Conservation (phyloP, 257 asterid species). For the Apocynum venetum region DNA sequence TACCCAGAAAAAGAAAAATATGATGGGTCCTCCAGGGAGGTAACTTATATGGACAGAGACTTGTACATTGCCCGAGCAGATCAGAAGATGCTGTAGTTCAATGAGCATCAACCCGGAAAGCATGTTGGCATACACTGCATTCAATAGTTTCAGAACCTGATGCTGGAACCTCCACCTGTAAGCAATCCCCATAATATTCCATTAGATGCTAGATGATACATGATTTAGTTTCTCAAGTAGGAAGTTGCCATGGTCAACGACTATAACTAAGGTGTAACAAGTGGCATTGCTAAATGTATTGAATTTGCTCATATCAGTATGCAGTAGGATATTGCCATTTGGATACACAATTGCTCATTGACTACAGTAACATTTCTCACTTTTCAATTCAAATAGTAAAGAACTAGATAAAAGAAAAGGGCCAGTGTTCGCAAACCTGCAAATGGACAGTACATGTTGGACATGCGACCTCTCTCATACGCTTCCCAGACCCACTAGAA, state of each 20-base stretch:
- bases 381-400: not conserved
- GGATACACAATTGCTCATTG: constrained; percentile 5
- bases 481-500: constrained; percentile 35
- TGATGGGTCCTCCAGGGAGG: not conserved
- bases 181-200: not conserved
- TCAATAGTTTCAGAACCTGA: constrained; percentile 76
- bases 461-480: constrained; percentile 81
- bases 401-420: not conserved
- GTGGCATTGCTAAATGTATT: not conserved
- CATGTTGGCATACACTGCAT: constrained; percentile 90
- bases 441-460: constrained; percentile 92
- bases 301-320: not conserved
- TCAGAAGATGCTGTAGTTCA: constrained; percentile 23
- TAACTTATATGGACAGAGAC: constrained; percentile 1
- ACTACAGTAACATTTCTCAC: not conserved
- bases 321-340: not conserved
- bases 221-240: not conserved
- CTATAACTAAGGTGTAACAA: not conserved
- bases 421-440: constrained; percentile 41
- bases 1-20: not conserved
- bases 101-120: constrained; percentile 65
- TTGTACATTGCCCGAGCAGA: not conserved
- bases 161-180: constrained; percentile 67
- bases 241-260: not conserved
- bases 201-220: not conserved